These are phyloP conservation scores for Cochlearia excelsa DNA, from an alignment of 345 rosid genomes.

Conservation along the genomic window DNA sequence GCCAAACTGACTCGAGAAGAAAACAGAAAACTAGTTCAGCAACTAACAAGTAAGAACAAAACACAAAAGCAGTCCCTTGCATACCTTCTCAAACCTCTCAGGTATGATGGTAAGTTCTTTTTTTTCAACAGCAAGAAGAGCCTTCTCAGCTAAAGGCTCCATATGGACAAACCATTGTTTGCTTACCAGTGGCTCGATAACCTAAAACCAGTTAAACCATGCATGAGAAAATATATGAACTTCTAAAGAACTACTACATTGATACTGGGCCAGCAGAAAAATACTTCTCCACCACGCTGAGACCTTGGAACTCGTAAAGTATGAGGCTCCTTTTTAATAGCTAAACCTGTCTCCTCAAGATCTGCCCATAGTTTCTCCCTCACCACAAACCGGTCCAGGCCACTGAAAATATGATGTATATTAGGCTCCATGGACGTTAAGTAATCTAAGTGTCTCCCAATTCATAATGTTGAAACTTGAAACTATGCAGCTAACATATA, in stretches of 20 bases:
- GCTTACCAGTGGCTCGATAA: conserved; percentile 92
- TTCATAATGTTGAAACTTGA: conserved; percentile 2
- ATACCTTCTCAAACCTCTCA: conserved; percentile 95
- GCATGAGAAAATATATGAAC: conserved; percentile 20
- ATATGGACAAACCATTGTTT: conserved; percentile 97
- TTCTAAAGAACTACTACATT: conserved; percentile 21
- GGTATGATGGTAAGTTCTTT: conserved; percentile 77
- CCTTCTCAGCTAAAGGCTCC: conserved; percentile 95
- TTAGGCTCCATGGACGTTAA: conserved; percentile 21
- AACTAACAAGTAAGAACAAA: no score
- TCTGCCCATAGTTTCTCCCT: conserved; percentile 91
- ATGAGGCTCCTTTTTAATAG: conserved; percentile 75
- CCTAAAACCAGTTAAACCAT: conserved; percentile 40
- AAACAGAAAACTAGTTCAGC: conserved; percentile 4
- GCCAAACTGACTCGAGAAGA: conserved; percentile 14
- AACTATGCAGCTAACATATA: conserved; percentile 19
- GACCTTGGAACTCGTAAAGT: conserved; percentile 87
- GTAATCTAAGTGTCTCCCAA: conserved; percentile 17
- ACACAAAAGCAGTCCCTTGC: conserved; percentile 18
- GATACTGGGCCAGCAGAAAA: conserved; percentile 27
- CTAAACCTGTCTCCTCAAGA: conserved; percentile 89
- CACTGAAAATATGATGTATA: conserved; percentile 44
- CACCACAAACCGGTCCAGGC: conserved; percentile 89
- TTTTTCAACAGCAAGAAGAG: conserved; percentile 79
- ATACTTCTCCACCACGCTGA: conserved; percentile 98